These are phyloP conservation scores for Trichophyton simii DNA, from an alignment of 2,329 filamentous ascomycete genomes.

Conservation along the genomic window DNA sequence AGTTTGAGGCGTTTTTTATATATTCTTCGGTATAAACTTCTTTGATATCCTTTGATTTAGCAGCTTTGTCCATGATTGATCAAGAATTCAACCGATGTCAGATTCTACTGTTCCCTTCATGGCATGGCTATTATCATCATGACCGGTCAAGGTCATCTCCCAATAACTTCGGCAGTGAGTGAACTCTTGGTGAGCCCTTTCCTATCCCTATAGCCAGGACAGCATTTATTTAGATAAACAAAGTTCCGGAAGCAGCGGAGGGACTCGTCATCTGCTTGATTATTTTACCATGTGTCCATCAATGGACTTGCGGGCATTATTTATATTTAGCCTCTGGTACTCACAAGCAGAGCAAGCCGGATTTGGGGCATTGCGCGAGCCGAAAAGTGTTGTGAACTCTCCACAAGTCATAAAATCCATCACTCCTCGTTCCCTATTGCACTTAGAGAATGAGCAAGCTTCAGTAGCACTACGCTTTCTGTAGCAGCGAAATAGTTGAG, in stretches of 20 bases:
- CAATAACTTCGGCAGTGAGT: no score
- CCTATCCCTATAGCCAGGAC: neutral
- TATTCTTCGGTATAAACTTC: neutral
- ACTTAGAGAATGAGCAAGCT: constrained; percentile 43
- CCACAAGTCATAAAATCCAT: constrained; percentile 9
- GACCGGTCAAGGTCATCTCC: neutral
- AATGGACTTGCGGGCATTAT: neutral
- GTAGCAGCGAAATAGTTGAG: constrained; percentile 95
- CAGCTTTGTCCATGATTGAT: neutral
- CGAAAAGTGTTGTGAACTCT: neutral
- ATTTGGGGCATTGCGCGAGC: neutral
- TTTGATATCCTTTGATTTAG: constrained; percentile 1
- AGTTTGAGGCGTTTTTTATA: neutral
- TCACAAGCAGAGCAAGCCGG: neutral
- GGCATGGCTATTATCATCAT: neutral
- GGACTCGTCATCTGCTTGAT: neutral
- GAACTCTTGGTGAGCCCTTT: no score
- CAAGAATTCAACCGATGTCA: neutral
- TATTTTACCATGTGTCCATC: neutral
- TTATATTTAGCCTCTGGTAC: neutral
- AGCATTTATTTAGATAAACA: neutral
- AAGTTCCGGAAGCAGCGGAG: neutral
- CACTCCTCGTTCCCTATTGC: constrained; percentile 32
- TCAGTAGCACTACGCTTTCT: constrained; percentile 86
- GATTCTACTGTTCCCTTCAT: neutral